Percentiles rank a stretch among this genome's conserved stretches.
Conservation (phyloP, 2,329 filamentous ascomycete species). For the Dactylellina sp. region DNA sequence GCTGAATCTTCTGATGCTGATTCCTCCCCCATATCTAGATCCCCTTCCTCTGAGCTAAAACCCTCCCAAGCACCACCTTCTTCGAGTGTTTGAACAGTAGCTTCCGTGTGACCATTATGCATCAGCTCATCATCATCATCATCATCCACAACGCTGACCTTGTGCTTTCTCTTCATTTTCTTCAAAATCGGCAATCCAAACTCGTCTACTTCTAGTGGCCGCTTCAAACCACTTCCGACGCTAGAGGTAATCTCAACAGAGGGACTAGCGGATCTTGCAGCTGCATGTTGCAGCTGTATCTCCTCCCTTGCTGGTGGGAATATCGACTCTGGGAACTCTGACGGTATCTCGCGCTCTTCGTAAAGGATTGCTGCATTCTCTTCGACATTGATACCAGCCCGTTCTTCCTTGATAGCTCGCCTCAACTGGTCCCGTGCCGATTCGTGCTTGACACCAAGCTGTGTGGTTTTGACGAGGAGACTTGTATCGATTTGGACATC, state of each 20-base stretch:
- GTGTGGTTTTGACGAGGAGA: conserved; percentile 80
- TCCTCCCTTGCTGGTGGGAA: conserved; percentile 15
- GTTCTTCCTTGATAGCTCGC: conserved; percentile 73
- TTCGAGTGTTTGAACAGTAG: conserved; percentile 59
- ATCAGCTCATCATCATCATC: conserved; percentile 63
- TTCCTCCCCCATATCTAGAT: conserved; percentile 6
- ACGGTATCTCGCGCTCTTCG: conserved; percentile 61
- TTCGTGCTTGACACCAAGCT: conserved; percentile 78
- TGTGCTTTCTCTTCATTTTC: conserved; percentile 79
- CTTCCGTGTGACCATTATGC: conserved; percentile 57
- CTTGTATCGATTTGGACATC: conserved; percentile 83
- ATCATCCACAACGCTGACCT: conserved; percentile 62
- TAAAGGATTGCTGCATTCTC: conserved; percentile 70
- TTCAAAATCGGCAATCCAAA: conserved; percentile 83
- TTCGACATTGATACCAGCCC: conserved; percentile 70
- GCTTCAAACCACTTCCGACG: conserved; percentile 84
- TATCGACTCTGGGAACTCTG: conserved; percentile 51
- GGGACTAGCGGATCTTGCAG: conserved; percentile 2
- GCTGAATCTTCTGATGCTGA: conserved; percentile 1
- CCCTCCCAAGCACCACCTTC: conserved; percentile 61
- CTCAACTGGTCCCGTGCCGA: conserved; percentile 77
- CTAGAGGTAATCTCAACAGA: conserved; percentile 38
- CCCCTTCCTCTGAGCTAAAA: conserved; percentile 57
- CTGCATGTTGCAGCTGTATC: conserved; percentile 38
- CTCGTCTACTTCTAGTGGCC: conserved; percentile 82